These are phyloP conservation scores for Comarum palustre DNA, from an alignment of 306 rosid genomes.

Conservation along the genomic window DNA sequence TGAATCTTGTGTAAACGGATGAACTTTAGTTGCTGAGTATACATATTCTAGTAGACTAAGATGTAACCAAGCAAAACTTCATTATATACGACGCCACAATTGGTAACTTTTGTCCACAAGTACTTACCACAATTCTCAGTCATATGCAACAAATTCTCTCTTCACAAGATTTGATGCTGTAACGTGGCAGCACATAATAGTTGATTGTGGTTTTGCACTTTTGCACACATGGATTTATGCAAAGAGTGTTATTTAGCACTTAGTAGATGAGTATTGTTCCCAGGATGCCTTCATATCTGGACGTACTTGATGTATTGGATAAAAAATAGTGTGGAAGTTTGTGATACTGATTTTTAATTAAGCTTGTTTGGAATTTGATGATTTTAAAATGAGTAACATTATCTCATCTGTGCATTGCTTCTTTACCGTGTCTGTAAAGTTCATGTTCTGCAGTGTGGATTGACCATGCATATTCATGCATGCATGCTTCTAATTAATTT, in stretches of 20 bases:
- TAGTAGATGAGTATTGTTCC: background rate
- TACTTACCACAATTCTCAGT: background rate
- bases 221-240: background rate
- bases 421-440: background rate
- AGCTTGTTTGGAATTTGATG: background rate
- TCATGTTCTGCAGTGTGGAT: background rate
- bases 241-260: background rate
- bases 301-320: background rate
- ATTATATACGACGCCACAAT: background rate
- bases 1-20: background rate
- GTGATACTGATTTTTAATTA: background rate
- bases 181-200: background rate
- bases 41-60: background rate
- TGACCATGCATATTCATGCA: background rate
- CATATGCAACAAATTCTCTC: background rate
- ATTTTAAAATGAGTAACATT: slow-evolving; percentile 3
- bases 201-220: background rate
- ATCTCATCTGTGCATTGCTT: background rate
- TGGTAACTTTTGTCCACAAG: background rate
- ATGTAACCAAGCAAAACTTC: background rate
- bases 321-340: background rate
- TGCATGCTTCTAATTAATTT: background rate
- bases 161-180: background rate
- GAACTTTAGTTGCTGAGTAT: background rate
- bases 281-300: background rate